Base-by-base conservation (phyloP, 2,329 filamentous ascomycete genomes). In the Aspergillus sp. region DNA sequence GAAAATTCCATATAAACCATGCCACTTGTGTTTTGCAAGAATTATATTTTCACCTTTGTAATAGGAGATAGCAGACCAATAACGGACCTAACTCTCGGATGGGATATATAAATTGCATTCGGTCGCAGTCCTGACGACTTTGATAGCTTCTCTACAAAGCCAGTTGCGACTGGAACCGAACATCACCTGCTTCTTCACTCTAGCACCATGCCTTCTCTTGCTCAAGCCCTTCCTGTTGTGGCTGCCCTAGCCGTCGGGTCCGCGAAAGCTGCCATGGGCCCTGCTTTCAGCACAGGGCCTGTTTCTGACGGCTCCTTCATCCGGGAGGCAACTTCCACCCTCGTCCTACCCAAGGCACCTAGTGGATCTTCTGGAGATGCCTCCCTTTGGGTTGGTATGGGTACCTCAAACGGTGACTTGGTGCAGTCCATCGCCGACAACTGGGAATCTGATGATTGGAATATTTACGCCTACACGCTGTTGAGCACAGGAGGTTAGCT, bases 331-430 rank as follows among this genome's bases (percentile, higher is more conserved):
- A 71, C 63, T 13, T 69, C 73, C 1, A 76, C 72, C 5, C 62
- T 76, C 13, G 56, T 71, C 13, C 61, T 75, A 3, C 73, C 73
- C 3, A 56, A 64, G 0, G 53, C 58, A 1, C 72, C 73, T 1
- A 66, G 57, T 30, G 63, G 64, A 32, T 64, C 62, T 35, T 60
- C 59, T 4, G 69, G 70, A 25, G 63, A 67, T 46, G 53, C 68
- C 17, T 72, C 71, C 5, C 62, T 76, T 15, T 76, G 73, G 74
- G 69, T 74, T 13, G 74, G 74, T 10, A 74, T 75, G 72, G 73
- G 72, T 3, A 75, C 72, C 4, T 70, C 67, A 3, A 67, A 67
- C n/a, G 72, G 69, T 20, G 68, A 75, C 48, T 53, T 76, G 57
- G 71, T 76, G 49, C 73, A 76, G 62, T 73, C 71, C 3, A 73